Conservation (phyloP, 2,329 filamentous ascomycete species). For the Coniella vitis region DNA sequence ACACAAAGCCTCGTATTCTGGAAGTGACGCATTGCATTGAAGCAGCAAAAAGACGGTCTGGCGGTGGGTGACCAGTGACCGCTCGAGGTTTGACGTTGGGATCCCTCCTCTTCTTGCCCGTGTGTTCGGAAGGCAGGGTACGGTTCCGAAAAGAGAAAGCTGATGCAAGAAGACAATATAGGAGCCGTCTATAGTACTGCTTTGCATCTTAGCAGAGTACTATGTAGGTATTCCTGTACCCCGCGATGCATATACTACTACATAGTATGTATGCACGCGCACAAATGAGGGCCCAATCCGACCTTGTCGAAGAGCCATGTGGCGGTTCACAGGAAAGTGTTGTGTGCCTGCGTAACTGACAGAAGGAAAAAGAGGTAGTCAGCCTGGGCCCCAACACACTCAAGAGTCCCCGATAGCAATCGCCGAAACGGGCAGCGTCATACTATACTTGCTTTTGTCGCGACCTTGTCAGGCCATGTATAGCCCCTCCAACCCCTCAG, state of each 20-base stretch:
- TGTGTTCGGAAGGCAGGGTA: too few species aligned
- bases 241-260: too few species aligned
- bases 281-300: too few species aligned
- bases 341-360: not conserved
- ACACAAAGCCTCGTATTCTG: not conserved
- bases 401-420: constrained; percentile 6
- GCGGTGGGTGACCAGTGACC: too few species aligned
- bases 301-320: not conserved
- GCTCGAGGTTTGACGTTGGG: too few species aligned
- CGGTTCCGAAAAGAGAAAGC: too few species aligned
- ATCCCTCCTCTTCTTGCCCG: too few species aligned
- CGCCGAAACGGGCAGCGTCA: not conserved
- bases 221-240: too few species aligned
- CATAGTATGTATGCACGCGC: too few species aligned
- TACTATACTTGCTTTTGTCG: constrained; percentile 5
- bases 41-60: not conserved
- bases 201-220: too few species aligned
- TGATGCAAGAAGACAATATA: too few species aligned
- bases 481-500: not conserved
- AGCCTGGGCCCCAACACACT: constrained; percentile 1
- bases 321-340: not conserved
- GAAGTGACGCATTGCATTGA: not conserved
- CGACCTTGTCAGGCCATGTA: not conserved
- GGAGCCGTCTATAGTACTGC: too few species aligned
- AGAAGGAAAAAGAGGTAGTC: not conserved